phyloP scores from a whole-genome alignment of 495 filamentous ascomycete species.

The Astrothelium macrocarpum region DNA sequence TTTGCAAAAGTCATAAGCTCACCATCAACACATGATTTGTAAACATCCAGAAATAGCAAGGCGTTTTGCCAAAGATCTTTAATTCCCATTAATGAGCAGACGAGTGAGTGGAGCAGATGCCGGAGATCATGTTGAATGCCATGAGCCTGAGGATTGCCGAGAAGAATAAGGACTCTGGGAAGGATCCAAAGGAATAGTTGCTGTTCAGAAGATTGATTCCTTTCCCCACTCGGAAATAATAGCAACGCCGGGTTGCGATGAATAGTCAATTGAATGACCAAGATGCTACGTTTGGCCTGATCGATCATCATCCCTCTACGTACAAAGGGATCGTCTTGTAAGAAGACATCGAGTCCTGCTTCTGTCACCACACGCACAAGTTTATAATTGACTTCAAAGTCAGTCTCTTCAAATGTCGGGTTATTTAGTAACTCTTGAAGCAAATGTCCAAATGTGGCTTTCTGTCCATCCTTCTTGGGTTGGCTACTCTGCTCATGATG shows the following conservation, averaged over 20 bases:
- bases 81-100: conserved; percentile 11
- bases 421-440: conserved; percentile 52
- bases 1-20: conserved; percentile 5
- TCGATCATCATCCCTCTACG: conserved; percentile 41
- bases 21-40: conserved; percentile 28
- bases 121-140: conserved; percentile 20
- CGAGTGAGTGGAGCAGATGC: conserved; percentile 20
- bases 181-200: conserved; percentile 76
- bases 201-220: conserved; percentile 33
- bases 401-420: conserved; percentile 44
- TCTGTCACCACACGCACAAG: conserved; percentile 75
- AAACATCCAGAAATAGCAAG: conserved; percentile 13
- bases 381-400: conserved; percentile 65
- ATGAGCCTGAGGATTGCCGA: conserved; percentile 32
- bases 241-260: conserved; percentile 64
- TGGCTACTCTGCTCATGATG: conserved; percentile 27
- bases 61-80: conserved; percentile 19
- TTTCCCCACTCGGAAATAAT: conserved; percentile 41
- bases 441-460: conserved; percentile 52
- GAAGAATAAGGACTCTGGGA: conserved; percentile 48
- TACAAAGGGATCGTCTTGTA: conserved; percentile 52
- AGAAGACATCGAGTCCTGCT: conserved; percentile 61
- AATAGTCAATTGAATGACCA: conserved; percentile 63
- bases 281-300: conserved; percentile 56
- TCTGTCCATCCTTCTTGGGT: conserved; percentile 30